Base-by-base conservation (phyloP, 2,329 filamentous ascomycete species). In the Colletotrichum higginsianum region DNA sequence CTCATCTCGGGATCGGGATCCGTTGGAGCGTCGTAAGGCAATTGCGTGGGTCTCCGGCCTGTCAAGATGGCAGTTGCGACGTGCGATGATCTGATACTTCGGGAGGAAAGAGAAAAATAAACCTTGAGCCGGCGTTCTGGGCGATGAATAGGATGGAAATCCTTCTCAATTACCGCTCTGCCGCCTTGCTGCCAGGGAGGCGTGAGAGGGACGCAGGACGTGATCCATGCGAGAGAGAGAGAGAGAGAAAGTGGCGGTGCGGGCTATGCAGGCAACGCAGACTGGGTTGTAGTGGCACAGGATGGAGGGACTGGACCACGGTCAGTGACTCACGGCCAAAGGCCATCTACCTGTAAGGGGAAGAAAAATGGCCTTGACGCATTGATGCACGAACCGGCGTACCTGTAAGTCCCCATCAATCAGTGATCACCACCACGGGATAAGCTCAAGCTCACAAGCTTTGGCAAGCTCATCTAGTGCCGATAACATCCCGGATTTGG, bases 371-470 rank as follows among this genome's bases (percentile, higher is more conserved):
- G 55, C 26, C 23, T 30, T 21, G 30, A 50, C 44, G 12, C 46
- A 23, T n/a, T 50, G 46, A 40, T 30, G 30, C 30, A 15, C 30
- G 15, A 50, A 40, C 58, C n/a, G 23, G 26, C 44, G 57, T 35
- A 9, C 30, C 30, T 35, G 8, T 35, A 35, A 35, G 30, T 35
- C 8, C 30, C 30, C 30, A 35, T 47, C 42, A 47, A 13, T 35
- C 26, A n/a, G 15, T 11, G n/a, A 2, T 21, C 9, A 16, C n/a
- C 3, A 42, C 18, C n/a, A 38, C 42, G 12, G 40, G 40, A 58
- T 50, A 61, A 50, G 58, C 44, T 61, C 44, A 61, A 50, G 46
- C 58, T 50, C 13, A 61, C 44, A 50, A 35, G 44, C 58, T 38
- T 38, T 49, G 6, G 46, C 58, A 61, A 40, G 46, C 58, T 42